phyloP scores from a whole-genome alignment of 345 rosid genomes.

The Melaleuca quinquenervia region DNA sequence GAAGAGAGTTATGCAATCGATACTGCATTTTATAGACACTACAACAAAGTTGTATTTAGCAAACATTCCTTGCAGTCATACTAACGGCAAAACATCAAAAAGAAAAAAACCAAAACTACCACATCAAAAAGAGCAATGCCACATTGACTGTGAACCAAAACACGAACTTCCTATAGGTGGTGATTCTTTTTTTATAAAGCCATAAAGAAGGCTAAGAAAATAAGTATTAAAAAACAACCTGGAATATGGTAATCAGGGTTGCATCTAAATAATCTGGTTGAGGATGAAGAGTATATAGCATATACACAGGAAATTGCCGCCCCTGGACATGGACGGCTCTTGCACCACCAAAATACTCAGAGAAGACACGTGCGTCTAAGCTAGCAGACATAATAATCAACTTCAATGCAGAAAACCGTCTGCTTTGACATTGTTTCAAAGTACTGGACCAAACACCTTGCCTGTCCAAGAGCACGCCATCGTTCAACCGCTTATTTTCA shows the following conservation, averaged over 20 bases:
- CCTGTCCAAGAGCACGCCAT: constrained; percentile 10
- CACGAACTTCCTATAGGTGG: not conserved
- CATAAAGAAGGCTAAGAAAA: not conserved
- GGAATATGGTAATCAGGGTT: constrained; percentile 62
- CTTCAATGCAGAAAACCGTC: constrained; percentile 53
- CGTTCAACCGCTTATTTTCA: constrained; percentile 14
- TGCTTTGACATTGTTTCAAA: constrained; percentile 36
- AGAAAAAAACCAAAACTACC: not conserved
- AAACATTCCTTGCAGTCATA: not conserved
- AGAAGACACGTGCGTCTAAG: constrained; percentile 81
- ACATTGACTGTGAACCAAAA: not conserved
- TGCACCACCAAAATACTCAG: constrained; percentile 78
- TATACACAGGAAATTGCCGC: constrained; percentile 73
- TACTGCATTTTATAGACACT: not conserved
- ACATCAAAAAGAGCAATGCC: not conserved
- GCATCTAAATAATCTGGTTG: constrained; percentile 78
- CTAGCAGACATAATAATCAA: constrained; percentile 95
- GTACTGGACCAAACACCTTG: constrained; percentile 16
- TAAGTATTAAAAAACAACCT: constrained; percentile 37
- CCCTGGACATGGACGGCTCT: constrained; percentile 82
- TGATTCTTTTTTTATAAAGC: not conserved
- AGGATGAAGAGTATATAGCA: constrained; percentile 56
- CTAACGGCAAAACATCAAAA: not conserved
- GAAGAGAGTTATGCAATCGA: not conserved
- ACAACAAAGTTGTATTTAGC: not conserved